Percentiles rank a stretch among this genome's conserved stretches.
These are phyloP conservation scores for Wickerhamiella lipophila DNA, from an alignment of 805 yeast genomes.

Conservation along the genomic window DNA sequence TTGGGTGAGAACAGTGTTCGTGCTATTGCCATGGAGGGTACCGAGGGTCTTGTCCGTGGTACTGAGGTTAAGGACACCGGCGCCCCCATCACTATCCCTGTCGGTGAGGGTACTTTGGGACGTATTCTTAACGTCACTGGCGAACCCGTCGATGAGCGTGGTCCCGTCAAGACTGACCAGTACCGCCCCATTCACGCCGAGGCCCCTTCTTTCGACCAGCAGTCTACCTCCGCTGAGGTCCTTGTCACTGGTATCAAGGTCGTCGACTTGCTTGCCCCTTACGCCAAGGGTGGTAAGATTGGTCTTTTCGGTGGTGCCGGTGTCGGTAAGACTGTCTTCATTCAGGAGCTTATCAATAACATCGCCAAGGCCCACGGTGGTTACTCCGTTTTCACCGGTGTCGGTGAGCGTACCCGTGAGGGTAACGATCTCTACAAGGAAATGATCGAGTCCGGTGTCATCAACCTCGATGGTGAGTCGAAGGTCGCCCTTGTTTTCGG, in stretches of 20 bases:
- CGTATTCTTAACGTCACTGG: constrained; percentile 95
- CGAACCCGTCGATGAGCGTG: constrained; percentile 99
- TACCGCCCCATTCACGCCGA: constrained; percentile 98
- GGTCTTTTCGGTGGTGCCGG: constrained; percentile 99
- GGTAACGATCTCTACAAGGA: constrained; percentile 99
- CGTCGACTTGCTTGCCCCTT: constrained; percentile 97
- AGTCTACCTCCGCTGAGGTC: constrained; percentile 95
- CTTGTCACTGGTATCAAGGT: constrained; percentile 99
- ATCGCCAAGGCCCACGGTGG: constrained; percentile 99
- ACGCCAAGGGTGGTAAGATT: constrained; percentile 99
- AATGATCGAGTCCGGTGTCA: constrained; percentile 99
- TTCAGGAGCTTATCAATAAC: constrained; percentile 98
- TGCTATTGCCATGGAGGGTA: constrained; percentile 99
- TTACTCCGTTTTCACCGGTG: constrained; percentile 99
- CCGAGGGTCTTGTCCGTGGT: constrained; percentile 99
- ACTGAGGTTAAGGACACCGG: constrained; percentile 86
- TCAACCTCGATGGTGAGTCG: constrained; percentile 98
- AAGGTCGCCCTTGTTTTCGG: constrained; percentile 99
- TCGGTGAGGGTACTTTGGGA: constrained; percentile 98
- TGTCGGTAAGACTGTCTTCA: constrained; percentile 99
- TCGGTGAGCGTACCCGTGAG: constrained; percentile 99
- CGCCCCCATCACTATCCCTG: constrained; percentile 97
- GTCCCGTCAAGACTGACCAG: constrained; percentile 86
- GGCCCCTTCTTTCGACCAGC: constrained; percentile 92
- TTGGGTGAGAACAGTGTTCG: constrained; percentile 99